phyloP scores from a whole-genome alignment of 2,329 filamentous ascomycete species.

The Emmonsiellopsis sp. region DNA sequence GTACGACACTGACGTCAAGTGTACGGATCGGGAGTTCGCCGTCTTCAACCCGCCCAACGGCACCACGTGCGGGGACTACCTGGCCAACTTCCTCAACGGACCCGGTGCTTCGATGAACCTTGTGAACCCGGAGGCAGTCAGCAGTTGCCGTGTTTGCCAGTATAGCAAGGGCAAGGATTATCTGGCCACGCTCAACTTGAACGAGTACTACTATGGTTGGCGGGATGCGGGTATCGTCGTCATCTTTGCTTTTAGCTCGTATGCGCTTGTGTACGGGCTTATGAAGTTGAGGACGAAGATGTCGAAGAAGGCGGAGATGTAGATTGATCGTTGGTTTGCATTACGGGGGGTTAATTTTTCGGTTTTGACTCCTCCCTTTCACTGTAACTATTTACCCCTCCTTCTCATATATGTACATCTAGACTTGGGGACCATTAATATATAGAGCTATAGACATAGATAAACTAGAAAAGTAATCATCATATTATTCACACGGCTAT shows the following conservation, averaged over 20 bases:
- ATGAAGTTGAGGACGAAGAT: conserved; percentile 31
- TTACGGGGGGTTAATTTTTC: not conserved
- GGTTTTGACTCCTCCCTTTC: too few relatives aligned
- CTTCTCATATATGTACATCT: too few relatives aligned
- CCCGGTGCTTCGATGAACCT: conserved; percentile 43
- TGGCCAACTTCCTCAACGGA: conserved; percentile 40
- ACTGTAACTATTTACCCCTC: too few relatives aligned
- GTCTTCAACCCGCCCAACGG: conserved; percentile 32
- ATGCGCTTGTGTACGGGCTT: conserved; percentile 37
- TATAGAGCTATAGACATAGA: too few relatives aligned
- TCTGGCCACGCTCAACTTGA: conserved; percentile 49
- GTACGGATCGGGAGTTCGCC: conserved; percentile 41
- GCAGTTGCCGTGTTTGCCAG: conserved; percentile 51
- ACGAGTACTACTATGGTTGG: conserved; percentile 56
- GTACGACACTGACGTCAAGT: conserved; percentile 40
- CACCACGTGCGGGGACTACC: conserved; percentile 49
- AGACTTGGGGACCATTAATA: too few relatives aligned
- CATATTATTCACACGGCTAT: too few relatives aligned
- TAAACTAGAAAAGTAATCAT: too few relatives aligned
- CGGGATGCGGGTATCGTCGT: conserved; percentile 53
- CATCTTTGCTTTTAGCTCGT: conserved; percentile 47
- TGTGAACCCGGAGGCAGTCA: conserved; percentile 49
- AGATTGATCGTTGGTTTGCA: conserved; percentile 3
- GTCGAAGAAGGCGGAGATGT: conserved; percentile 24
- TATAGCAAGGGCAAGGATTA: conserved; percentile 52